These are phyloP conservation scores for Lodderomyces theae DNA, from an alignment of 1,139 yeast genomes.

Conservation along the genomic window DNA sequence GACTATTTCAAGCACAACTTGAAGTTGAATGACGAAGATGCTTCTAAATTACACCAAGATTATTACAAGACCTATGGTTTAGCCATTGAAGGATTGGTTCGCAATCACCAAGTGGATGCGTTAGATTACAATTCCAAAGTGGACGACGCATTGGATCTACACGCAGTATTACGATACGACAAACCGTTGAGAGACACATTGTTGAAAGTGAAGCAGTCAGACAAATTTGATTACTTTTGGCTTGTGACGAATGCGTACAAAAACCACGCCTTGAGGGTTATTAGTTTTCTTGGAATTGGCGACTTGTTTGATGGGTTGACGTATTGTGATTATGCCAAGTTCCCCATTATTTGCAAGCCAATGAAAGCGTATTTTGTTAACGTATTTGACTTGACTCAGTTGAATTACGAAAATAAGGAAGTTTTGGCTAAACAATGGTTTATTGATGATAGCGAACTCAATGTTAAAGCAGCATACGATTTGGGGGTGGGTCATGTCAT, in stretches of 20 bases:
- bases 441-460: conserved; percentile 79
- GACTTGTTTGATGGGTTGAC: conserved; percentile 93
- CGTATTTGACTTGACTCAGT: conserved; percentile 64
- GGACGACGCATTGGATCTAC: conserved; percentile 89
- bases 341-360: conserved; percentile 83
- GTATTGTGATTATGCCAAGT: conserved; percentile 74
- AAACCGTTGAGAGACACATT: conserved; percentile 51
- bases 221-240: conserved; percentile 55
- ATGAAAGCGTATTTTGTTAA: conserved; percentile 52
- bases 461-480: conserved; percentile 54
- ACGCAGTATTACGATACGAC: conserved; percentile 65
- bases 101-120: conserved; percentile 81
- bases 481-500: conserved; percentile 53
- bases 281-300: conserved; percentile 77
- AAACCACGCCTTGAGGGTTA: conserved; percentile 78
- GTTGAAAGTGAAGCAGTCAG: conserved; percentile 38
- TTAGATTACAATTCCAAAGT: conserved; percentile 83
- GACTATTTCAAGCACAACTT: conserved; percentile 70
- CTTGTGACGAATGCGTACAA: conserved; percentile 91
- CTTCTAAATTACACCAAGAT: conserved; percentile 62
- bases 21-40: conserved; percentile 67
- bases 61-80: conserved; percentile 88
- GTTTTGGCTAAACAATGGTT: conserved; percentile 45
- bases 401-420: conserved; percentile 43
- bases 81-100: conserved; percentile 83